Percentiles rank a stretch among this genome's conserved stretches.
Evolutionary conservation across 2,329 filamentous ascomycete genomes (phyloP).

Genomic region (Chrysosporium keratinophilum): DNA sequence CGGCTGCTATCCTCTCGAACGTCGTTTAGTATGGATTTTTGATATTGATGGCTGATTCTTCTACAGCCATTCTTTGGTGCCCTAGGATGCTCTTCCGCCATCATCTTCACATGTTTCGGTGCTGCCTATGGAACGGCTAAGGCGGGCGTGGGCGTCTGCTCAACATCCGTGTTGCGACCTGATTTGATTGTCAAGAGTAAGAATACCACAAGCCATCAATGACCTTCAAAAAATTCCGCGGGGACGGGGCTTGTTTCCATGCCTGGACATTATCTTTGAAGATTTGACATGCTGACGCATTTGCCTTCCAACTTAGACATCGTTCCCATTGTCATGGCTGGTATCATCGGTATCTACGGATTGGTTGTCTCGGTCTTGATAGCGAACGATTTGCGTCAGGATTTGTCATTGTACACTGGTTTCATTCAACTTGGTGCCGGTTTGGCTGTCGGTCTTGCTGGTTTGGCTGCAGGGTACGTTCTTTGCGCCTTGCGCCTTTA

Average conservation of each 20-base stretch:
- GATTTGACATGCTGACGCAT: slow-evolving; percentile 11
- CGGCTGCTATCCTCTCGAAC: too few relatives aligned
- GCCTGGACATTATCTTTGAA: background rate
- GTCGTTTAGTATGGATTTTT: background rate
- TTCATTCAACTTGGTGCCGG: slow-evolving; percentile 81
- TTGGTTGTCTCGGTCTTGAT: slow-evolving; percentile 81
- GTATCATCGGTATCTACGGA: slow-evolving; percentile 99
- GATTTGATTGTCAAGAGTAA: slow-evolving; percentile 99
- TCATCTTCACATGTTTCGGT: slow-evolving; percentile 92
- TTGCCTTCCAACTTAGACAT: slow-evolving; percentile 56
- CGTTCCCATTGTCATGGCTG: slow-evolving; percentile 99
- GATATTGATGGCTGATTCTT: slow-evolving; percentile 11
- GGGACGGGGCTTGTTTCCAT: background rate
- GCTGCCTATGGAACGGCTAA: slow-evolving; percentile 98
- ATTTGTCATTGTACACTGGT: slow-evolving; percentile 63
- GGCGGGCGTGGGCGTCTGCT: slow-evolving; percentile 95
- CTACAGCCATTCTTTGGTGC: slow-evolving; percentile 82
- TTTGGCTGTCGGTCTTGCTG: slow-evolving; percentile 69
- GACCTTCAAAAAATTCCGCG: background rate
- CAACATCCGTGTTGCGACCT: slow-evolving; percentile 95
- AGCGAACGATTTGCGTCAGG: slow-evolving; percentile 65
- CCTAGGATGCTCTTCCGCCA: slow-evolving; percentile 91
- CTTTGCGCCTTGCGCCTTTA: background rate
- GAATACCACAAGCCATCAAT: slow-evolving; percentile 24
- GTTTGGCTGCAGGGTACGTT: slow-evolving; percentile 60